Base-by-base conservation (phyloP, 495 filamentous ascomycete genomes). In the Aspergillus sclerotioniger region DNA sequence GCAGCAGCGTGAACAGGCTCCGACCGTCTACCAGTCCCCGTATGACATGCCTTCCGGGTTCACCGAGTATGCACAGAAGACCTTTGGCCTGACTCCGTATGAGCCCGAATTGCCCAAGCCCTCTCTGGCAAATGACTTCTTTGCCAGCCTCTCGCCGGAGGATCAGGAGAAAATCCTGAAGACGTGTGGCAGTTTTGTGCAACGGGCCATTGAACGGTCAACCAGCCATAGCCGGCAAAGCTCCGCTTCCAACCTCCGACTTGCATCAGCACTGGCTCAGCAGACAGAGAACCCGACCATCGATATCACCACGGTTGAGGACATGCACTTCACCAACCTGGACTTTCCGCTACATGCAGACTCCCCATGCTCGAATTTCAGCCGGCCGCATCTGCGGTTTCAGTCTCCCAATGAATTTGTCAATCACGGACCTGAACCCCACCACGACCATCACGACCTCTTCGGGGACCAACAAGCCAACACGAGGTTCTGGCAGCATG, bases 391-490 rank as follows among this genome's bases (percentile, higher is more conserved):
- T 61, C 60, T 79, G 53, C 75, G 76, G 35, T 76, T 75, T 44
- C 75, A 74, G 32, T 79, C 75, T 21, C 76, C 76, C 3, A 73
- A 76, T 49, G 76, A 77, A 39, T 78, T 78, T 56, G 68, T 66
- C 57, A 69, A 59, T 53, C 76, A 79, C 53, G 76, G 72, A 7
- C 65, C 69, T 0, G 73, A 76, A 54, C 59, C 61, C 8, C 73
- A 76, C 45, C 72, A 75, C 1, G 76, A 79, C 56, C 76, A 79
- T 50, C 75, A 79, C 51, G 76, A 79, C 64, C 68, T 79, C 3
- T 79, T 79, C 48, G 76, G 76, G 8, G 76, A 79, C 51, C 76
- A 77, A 32, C 76, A 79, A 61, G 76, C 75, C 49, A 79, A 79
- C 51, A 79, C 75, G 13, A 71, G 76, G 16, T 79, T 79, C 62